A percentile compares a stretch with the other conserved stretches of the same genome.
Conservation (phyloP, 2,329 filamentous ascomycete species). For the Arachnomyces sp. region DNA sequence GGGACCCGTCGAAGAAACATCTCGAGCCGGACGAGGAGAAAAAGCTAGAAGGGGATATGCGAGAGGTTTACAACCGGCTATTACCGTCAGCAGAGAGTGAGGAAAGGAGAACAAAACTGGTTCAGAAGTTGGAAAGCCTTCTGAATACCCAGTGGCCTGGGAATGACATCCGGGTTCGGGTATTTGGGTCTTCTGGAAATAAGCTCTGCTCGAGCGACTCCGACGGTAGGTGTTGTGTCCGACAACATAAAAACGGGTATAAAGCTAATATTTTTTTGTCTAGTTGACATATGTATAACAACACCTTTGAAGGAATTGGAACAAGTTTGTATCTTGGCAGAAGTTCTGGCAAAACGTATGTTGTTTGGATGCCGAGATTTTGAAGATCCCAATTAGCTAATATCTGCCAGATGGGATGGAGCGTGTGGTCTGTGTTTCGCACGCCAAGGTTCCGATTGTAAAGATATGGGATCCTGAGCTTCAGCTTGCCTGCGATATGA, state of each 20-base stretch:
- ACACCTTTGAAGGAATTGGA: constrained; percentile 83
- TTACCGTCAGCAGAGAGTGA: constrained; percentile 75
- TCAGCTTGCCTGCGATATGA: constrained; percentile 88
- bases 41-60: constrained; percentile 73
- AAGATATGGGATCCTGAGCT: constrained; percentile 98
- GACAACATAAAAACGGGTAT: constrained; percentile 15
- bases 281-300: constrained; percentile 96
- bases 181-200: constrained; percentile 98
- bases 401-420: constrained; percentile 78
- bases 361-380: constrained; percentile 12
- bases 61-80: constrained; percentile 75
- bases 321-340: constrained; percentile 82
- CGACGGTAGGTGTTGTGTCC: constrained; percentile 58
- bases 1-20: constrained; percentile 60
- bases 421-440: constrained; percentile 87
- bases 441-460: constrained; percentile 94
- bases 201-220: constrained; percentile 90
- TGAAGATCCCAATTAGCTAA: constrained; percentile 11
- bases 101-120: constrained; percentile 63
- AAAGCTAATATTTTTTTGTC: constrained; percentile 6
- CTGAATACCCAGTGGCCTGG: constrained; percentile 90
- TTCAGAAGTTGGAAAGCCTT: constrained; percentile 80
- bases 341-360: constrained; percentile 77
- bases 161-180: constrained; percentile 77
- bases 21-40: constrained; percentile 66